Evolutionary conservation across 2,329 filamentous ascomycete genomes (phyloP).

Genomic region (Phyllosticta capitalensis): DNA sequence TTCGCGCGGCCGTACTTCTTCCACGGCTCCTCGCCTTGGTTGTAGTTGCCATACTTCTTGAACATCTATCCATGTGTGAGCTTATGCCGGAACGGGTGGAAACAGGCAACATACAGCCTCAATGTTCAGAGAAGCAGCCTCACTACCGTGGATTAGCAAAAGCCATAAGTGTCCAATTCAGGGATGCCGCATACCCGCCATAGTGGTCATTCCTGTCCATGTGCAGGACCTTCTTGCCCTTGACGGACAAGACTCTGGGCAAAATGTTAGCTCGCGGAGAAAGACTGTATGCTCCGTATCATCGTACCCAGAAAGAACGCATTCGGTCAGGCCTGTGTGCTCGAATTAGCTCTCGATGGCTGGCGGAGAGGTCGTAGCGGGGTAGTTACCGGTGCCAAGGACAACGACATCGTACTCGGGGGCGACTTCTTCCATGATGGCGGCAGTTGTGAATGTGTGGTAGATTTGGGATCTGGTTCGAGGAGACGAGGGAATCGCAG

Average conservation of each 20-base stretch:
- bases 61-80: slow-evolving; percentile 59
- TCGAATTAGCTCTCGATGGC: slow-evolving; percentile 21
- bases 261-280: slow-evolving; percentile 13
- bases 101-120: slow-evolving; percentile 58
- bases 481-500: slow-evolving; percentile 3
- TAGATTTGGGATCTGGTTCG: not conserved
- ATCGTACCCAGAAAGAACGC: slow-evolving; percentile 86
- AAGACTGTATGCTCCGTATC: not conserved
- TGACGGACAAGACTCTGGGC: slow-evolving; percentile 81
- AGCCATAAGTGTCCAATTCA: not conserved
- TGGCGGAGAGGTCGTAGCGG: slow-evolving; percentile 26
- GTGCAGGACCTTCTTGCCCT: slow-evolving; percentile 98
- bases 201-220: slow-evolving; percentile 99
- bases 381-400: slow-evolving; percentile 77
- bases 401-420: slow-evolving; percentile 98
- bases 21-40: slow-evolving; percentile 79
- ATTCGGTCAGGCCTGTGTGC: slow-evolving; percentile 80
- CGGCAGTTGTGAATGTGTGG: slow-evolving; percentile 1
- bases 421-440: slow-evolving; percentile 90
- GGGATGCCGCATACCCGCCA: slow-evolving; percentile 61
- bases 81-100: not conserved
- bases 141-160: slow-evolving; percentile 43
- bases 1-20: slow-evolving; percentile 94
- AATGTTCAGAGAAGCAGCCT: slow-evolving; percentile 94
- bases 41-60: slow-evolving; percentile 87